phyloP scores from a whole-genome alignment of 1,284 basidiomycete species.

The Coniophora puteana region DNA sequence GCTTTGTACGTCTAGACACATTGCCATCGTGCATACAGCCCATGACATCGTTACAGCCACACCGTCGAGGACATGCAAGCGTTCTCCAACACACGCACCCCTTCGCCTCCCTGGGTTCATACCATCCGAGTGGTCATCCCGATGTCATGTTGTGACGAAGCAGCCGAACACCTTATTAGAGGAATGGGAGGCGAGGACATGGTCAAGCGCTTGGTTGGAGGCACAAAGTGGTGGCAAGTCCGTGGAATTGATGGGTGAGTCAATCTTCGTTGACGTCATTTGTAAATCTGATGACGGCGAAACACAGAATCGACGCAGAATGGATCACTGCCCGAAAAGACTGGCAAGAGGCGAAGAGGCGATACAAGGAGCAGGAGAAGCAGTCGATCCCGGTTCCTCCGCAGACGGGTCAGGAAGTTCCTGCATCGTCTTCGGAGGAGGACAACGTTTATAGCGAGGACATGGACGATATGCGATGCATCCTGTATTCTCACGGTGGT shows the following conservation, averaged over 20 bases:
- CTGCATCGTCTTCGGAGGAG: constrained; percentile 19
- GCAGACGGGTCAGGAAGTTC: constrained; percentile 15
- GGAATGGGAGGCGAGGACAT: constrained; percentile 83
- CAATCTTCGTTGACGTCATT: background rate
- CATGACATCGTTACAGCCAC: constrained; percentile 40
- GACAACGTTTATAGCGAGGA: constrained; percentile 52
- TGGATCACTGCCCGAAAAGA: constrained; percentile 85
- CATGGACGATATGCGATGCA: constrained; percentile 85
- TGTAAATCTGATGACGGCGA: constrained; percentile 4
- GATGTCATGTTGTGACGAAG: constrained; percentile 71
- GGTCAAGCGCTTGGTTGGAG: constrained; percentile 77
- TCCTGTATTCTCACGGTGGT: constrained; percentile 85
- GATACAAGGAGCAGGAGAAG: constrained; percentile 45
- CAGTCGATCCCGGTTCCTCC: constrained; percentile 9
- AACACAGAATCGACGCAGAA: constrained; percentile 73
- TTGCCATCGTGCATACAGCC: background rate
- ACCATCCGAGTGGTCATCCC: constrained; percentile 75
- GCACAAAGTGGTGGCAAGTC: constrained; percentile 96
- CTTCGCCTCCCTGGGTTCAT: constrained; percentile 87
- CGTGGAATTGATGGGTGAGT: constrained; percentile 68
- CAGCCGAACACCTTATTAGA: constrained; percentile 73
- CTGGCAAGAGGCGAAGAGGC: constrained; percentile 58
- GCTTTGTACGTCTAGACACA: constrained; percentile 39
- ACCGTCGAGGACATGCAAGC: constrained; percentile 84
- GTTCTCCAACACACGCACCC: constrained; percentile 84